Base-by-base conservation (phyloP, 2,329 filamentous ascomycete genomes). In the Talaromyces sp. region DNA sequence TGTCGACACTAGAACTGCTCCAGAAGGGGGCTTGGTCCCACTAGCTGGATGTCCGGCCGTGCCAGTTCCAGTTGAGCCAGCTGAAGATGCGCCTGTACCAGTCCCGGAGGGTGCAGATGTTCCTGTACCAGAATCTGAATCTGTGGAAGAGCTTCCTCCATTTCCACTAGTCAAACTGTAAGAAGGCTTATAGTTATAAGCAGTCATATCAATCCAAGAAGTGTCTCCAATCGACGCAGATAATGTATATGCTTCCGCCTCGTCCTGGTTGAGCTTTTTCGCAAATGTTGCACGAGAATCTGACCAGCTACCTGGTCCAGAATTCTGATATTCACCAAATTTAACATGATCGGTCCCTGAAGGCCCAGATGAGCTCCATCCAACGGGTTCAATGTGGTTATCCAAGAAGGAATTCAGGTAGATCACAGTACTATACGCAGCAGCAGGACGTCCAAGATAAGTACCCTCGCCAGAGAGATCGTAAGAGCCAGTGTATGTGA, bases 1-100 rank as follows among this genome's bases (percentile, higher is more conserved):
- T 1, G 66, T 54, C 0, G 75, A 77, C 0, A 80, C 78, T 6
- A 77, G 54, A 2, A 80, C 68, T 4, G 77, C 76, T 3, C 69
- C 71, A 10, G 63, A 49, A 2, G 77, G 75, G 4, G 77, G 75
- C 0, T 61, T 56, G 0, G 69, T 75, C 4, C 77, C 77, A 44
- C 70, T 76, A 0, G 72, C 67, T 8, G 77, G 77, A 41, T 75
- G 70, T 14, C 65, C 14, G 68, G 65, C 54, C 63, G 44, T 55
- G 51, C 52, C 63, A 58, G 40, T 60, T 51, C 56, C 62, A 59
- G 55, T 60, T 51, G 24, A 56, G 48, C 44, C 54, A 55, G 20
- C 49, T 51, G 51, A 57, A 58, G 54, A 55, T 43, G 40, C 4
- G 9, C 20, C 40, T 43, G 40, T 6, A 43, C n/a, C 16, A 17